Evolutionary conservation across 176 grass and related monocot species (phyloP).

Genomic region (Juncus effusus): DNA sequence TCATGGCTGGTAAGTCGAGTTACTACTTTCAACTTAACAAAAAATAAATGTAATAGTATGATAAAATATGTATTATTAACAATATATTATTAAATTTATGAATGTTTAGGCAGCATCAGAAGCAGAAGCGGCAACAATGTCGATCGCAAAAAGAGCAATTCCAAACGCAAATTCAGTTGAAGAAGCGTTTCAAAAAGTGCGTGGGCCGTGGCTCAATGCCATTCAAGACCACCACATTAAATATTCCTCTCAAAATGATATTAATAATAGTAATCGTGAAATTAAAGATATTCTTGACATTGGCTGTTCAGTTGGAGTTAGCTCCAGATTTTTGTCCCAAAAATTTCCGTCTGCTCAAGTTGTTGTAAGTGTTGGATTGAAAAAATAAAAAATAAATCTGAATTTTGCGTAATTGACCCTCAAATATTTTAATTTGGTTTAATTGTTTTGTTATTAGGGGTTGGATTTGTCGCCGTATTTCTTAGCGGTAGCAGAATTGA

Average conservation of each 20-base stretch:
- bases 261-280: conserved; percentile 18
- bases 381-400: too few species aligned
- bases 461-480: conserved; percentile 80
- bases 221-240: conserved; percentile 56
- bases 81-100: background rate
- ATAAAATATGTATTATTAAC: background rate
- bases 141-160: conserved; percentile 72
- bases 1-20: conserved; percentile 78
- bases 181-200: conserved; percentile 58
- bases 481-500: conserved; percentile 65
- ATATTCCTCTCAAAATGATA: conserved; percentile 23
- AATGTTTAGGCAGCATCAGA: conserved; percentile 71
- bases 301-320: conserved; percentile 85
- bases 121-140: conserved; percentile 81
- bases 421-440: background rate
- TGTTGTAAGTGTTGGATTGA: conserved; percentile 39
- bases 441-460: conserved; percentile 37
- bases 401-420: conserved; percentile 10
- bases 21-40: background rate
- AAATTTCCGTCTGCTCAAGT: conserved; percentile 61
- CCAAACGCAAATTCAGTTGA: conserved; percentile 57
- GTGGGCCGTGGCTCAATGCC: conserved; percentile 59
- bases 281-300: conserved; percentile 71
- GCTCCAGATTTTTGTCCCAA: conserved; percentile 67
- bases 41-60: background rate